These are phyloP conservation scores for Fusarium heterosporum DNA, from an alignment of 2,329 filamentous ascomycete species.

Conservation along the genomic window DNA sequence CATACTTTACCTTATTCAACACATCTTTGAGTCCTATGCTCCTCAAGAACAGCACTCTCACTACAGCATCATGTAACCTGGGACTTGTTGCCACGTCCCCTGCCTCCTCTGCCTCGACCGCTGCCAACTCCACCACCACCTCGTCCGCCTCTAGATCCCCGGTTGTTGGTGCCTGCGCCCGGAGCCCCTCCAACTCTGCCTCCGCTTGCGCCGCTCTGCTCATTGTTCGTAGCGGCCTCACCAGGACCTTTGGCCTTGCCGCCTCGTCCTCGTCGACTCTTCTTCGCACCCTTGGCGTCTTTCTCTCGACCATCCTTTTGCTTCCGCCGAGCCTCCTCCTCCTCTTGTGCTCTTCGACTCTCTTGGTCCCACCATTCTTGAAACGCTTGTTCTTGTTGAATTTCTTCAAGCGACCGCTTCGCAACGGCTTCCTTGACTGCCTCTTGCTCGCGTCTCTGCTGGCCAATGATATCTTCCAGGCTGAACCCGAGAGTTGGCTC, in stretches of 20 bases:
- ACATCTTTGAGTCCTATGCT: conserved; percentile 36
- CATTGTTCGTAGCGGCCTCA: conserved; percentile 34
- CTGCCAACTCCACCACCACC: conserved; percentile 38
- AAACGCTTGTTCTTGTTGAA: conserved; percentile 96
- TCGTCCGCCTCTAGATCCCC: conserved; percentile 35
- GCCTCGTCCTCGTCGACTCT: conserved; percentile 49
- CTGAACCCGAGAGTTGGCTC: conserved; percentile 76
- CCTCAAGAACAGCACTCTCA: conserved; percentile 25
- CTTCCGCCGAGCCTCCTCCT: conserved; percentile 63
- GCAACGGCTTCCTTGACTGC: conserved; percentile 84
- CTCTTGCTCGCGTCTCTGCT: conserved; percentile 87
- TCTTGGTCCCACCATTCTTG: conserved; percentile 97
- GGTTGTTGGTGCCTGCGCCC: conserved; percentile 26
- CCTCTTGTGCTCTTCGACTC: conserved; percentile 76
- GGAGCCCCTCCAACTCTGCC: conserved; percentile 22
- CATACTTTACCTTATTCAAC: conserved; percentile 5
- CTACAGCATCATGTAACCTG: conserved; percentile 13
- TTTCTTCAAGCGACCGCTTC: conserved; percentile 91
- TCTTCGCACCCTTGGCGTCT: conserved; percentile 53
- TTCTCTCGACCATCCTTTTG: conserved; percentile 55
- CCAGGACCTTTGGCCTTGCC: conserved; percentile 46
- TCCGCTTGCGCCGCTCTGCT: conserved; percentile 31
- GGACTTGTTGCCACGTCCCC: conserved; percentile 39
- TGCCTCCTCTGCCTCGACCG: conserved; percentile 41
- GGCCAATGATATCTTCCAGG: conserved; percentile 87